Percentiles rank a stretch among this genome's conserved stretches.
phyloP scores from a whole-genome alignment of 305 asterid species.

The Plantago lanceolata region DNA sequence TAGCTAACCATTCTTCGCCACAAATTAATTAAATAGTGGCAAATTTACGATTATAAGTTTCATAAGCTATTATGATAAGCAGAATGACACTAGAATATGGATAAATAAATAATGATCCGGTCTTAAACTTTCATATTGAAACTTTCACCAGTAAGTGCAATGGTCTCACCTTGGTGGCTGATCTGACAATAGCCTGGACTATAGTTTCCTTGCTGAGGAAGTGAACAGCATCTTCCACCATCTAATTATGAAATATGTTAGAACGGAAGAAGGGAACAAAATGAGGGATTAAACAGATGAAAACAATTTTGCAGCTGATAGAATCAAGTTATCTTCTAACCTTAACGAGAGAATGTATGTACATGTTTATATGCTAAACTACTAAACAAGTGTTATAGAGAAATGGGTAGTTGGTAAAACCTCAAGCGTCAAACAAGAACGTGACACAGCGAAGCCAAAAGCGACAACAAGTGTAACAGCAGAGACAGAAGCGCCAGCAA shows the following conservation, averaged over 20 bases:
- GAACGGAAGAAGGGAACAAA: conserved; percentile 19
- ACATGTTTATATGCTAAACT: conserved; percentile 4
- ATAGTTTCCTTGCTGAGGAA: conserved; percentile 96
- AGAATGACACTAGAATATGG: no score
- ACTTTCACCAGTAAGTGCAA: conserved; percentile 16
- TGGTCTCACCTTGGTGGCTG: conserved; percentile 85
- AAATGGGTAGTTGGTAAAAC: conserved; percentile 41
- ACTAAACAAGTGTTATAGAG: conserved; percentile 11
- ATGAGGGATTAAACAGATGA: conserved; percentile 10
- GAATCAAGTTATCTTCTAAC: conserved; percentile 20
- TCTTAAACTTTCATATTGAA: not conserved
- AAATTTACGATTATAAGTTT: not conserved
- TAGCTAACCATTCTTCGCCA: conserved; percentile 4
- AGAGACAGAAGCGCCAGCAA: conserved; percentile 99
- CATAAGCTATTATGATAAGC: not conserved
- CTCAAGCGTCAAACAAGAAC: conserved; percentile 97
- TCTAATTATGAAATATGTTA: conserved; percentile 40
- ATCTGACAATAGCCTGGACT: conserved; percentile 89
- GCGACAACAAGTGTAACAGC: conserved; percentile 97
- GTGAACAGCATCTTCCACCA: conserved; percentile 99
- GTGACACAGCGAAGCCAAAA: conserved; percentile 97
- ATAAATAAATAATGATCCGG: not conserved
- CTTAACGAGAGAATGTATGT: conserved; percentile 9
- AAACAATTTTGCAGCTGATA: conserved; percentile 1
- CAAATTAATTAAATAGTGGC: not conserved